phyloP scores from a whole-genome alignment of 139 green algal genomes.

The Chlorella vulgaris region DNA sequence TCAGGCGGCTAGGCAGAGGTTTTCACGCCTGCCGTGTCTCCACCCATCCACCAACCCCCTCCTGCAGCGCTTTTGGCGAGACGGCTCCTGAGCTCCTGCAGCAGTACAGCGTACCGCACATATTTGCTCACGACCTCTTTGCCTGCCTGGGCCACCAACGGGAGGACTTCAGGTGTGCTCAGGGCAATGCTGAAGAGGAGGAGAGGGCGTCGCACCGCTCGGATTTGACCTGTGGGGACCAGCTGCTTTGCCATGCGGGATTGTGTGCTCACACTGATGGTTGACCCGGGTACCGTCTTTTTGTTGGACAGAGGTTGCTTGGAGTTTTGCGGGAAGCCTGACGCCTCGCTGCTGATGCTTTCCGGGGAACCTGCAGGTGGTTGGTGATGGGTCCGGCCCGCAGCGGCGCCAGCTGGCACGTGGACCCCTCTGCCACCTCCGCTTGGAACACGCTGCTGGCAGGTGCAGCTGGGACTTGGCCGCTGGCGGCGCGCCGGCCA shows the following conservation, averaged over 20 bases:
- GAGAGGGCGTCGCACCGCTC: neutral
- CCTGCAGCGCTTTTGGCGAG: slow-evolving; percentile 54
- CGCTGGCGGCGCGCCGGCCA: neutral
- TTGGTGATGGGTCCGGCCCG: slow-evolving; percentile 74
- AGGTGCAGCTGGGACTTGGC: neutral
- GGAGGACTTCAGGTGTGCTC: slow-evolving; percentile 31
- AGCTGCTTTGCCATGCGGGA: neutral
- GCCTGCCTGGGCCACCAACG: slow-evolving; percentile 67
- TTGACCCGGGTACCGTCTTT: neutral
- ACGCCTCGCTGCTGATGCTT: neutral
- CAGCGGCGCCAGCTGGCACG: slow-evolving; percentile 78
- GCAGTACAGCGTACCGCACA: slow-evolving; percentile 67
- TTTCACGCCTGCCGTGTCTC: no score
- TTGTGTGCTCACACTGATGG: no score
- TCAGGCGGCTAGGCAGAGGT: no score
- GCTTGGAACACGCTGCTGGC: slow-evolving; percentile 85
- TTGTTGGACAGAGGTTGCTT: neutral
- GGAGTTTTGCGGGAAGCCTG: neutral
- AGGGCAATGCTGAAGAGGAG: neutral
- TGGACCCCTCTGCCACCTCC: slow-evolving; percentile 84
- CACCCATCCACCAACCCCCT: slow-evolving; percentile 12
- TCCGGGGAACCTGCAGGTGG: slow-evolving; percentile 62
- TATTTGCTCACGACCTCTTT: slow-evolving; percentile 85
- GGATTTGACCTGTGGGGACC: neutral
- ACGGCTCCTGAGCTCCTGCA: slow-evolving; percentile 31